These are phyloP conservation scores for Scedosporium boydii DNA, from an alignment of 2,329 filamentous ascomycete species.

Conservation along the genomic window DNA sequence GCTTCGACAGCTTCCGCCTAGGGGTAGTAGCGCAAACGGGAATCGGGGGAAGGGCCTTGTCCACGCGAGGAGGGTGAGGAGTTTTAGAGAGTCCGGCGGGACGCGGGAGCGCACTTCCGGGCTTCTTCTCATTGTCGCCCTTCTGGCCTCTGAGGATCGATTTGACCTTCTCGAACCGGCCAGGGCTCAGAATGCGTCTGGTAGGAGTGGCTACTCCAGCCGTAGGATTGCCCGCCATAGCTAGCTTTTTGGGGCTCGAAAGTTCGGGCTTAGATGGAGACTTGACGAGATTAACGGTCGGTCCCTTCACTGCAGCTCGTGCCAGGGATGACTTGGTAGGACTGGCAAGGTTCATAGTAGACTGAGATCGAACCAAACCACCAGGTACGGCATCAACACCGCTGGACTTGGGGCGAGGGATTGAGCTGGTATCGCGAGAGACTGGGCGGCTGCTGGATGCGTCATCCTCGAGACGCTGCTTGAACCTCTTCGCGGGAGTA, in stretches of 20 bases:
- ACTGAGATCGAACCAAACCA: slow-evolving; percentile 31
- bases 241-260: slow-evolving; percentile 37
- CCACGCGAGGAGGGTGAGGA: slow-evolving; percentile 30
- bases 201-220: slow-evolving; percentile 17
- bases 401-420: slow-evolving; percentile 38
- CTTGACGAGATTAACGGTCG: slow-evolving; percentile 23
- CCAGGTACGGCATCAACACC: slow-evolving; percentile 6
- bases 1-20: slow-evolving; percentile 58
- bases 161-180: slow-evolving; percentile 45
- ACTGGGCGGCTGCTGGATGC: slow-evolving; percentile 53
- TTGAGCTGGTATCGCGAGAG: slow-evolving; percentile 40
- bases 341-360: slow-evolving; percentile 55
- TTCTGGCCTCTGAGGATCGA: slow-evolving; percentile 42
- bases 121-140: slow-evolving; percentile 23
- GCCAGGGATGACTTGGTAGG: slow-evolving; percentile 69
- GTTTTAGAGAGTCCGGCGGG: slow-evolving; percentile 30
- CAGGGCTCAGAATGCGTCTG: slow-evolving; percentile 34
- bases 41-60: slow-evolving; percentile 44
- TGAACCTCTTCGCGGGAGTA: slow-evolving; percentile 58
- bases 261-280: slow-evolving; percentile 36
- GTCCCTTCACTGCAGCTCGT: slow-evolving; percentile 26
- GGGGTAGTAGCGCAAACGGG: slow-evolving; percentile 44
- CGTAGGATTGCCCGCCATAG: slow-evolving; percentile 36
- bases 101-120: slow-evolving; percentile 36
- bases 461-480: slow-evolving; percentile 59